Evolutionary conservation across 169 alveolate genomes (phyloP).

Genomic region (Cryptosporidium sp.): DNA sequence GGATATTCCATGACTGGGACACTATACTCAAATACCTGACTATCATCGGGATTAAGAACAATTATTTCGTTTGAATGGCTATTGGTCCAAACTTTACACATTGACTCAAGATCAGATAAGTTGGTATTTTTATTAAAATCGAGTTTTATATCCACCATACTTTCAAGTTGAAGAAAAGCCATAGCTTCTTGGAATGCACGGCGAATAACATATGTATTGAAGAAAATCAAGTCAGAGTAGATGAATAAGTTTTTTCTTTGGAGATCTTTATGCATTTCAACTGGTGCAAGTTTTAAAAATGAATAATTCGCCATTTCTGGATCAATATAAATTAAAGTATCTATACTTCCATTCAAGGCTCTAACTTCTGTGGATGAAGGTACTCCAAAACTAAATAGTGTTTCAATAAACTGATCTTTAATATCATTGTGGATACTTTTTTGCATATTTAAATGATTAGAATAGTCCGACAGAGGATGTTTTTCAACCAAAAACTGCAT

Average conservation of each 20-base stretch:
- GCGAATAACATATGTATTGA: neutral
- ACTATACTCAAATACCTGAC: neutral
- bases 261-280: constrained; percentile 41
- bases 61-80: neutral
- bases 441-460: constrained; percentile 1
- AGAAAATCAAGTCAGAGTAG: constrained; percentile 20
- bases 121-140: constrained; percentile 18
- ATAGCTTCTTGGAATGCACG: constrained; percentile 18
- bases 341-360: neutral
- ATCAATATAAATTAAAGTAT: constrained; percentile 25
- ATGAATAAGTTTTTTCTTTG: neutral
- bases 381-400: neutral
- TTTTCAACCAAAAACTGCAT: constrained; percentile 6
- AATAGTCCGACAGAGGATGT: constrained; percentile 33
- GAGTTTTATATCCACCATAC: neutral
- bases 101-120: constrained; percentile 17
- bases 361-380: constrained; percentile 5
- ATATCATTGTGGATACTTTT: neutral
- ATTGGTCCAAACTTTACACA: constrained; percentile 17
- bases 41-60: neutral
- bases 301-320: neutral
- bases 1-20: constrained; percentile 29
- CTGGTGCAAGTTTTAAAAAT: constrained; percentile 22
- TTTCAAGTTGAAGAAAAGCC: constrained; percentile 1
- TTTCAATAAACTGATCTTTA: neutral